A percentile compares a stretch with the other conserved stretches of the same genome.
These are phyloP conservation scores for Globisporangium heterothallicum DNA, from an alignment of 352 stramenopile species.

Conservation along the genomic window DNA sequence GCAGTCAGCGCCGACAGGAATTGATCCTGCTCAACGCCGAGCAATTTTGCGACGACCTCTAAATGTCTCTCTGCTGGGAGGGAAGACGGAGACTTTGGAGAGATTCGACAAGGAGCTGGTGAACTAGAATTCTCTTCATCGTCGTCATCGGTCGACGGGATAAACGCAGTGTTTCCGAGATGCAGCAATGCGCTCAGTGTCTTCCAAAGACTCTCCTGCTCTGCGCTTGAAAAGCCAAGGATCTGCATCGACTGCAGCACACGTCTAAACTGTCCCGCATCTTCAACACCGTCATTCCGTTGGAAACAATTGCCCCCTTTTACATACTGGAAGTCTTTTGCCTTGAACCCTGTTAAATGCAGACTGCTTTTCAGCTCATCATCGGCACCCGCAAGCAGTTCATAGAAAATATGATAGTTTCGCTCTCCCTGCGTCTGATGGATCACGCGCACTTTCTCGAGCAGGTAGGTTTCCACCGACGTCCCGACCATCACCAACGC, in stretches of 20 bases:
- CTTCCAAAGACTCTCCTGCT: slow-evolving; percentile 64
- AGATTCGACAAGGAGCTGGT: slow-evolving; percentile 32
- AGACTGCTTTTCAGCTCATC: slow-evolving; percentile 36
- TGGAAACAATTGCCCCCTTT: slow-evolving; percentile 60
- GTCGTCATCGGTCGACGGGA: slow-evolving; percentile 51
- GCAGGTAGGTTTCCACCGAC: slow-evolving; percentile 85
- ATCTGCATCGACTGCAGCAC: slow-evolving; percentile 67
- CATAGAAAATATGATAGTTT: slow-evolving; percentile 84
- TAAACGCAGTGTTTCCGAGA: slow-evolving; percentile 76
- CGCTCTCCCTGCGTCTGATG: slow-evolving; percentile 66
- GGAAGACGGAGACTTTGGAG: slow-evolving; percentile 25
- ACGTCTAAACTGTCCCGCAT: slow-evolving; percentile 54
- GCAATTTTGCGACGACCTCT: slow-evolving; percentile 31
- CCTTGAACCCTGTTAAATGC: slow-evolving; percentile 28
- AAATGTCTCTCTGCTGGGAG: slow-evolving; percentile 36
- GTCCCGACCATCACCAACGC: slow-evolving; percentile 60
- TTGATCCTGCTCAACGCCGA: slow-evolving; percentile 38
- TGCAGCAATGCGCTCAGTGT: slow-evolving; percentile 72
- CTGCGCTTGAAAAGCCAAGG: slow-evolving; percentile 56
- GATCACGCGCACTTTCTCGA: slow-evolving; percentile 91
- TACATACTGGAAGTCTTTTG: slow-evolving; percentile 61
- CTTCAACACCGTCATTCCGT: slow-evolving; percentile 58
- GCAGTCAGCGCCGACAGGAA: slow-evolving; percentile 52
- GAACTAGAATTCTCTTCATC: slow-evolving; percentile 32
- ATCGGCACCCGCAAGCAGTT: slow-evolving; percentile 55